Evolutionary conservation across 1,139 yeast species (phyloP), one percentile per base, ranked within the genome.

Genomic region (Sugiyamaella grinbergsii): DNA sequence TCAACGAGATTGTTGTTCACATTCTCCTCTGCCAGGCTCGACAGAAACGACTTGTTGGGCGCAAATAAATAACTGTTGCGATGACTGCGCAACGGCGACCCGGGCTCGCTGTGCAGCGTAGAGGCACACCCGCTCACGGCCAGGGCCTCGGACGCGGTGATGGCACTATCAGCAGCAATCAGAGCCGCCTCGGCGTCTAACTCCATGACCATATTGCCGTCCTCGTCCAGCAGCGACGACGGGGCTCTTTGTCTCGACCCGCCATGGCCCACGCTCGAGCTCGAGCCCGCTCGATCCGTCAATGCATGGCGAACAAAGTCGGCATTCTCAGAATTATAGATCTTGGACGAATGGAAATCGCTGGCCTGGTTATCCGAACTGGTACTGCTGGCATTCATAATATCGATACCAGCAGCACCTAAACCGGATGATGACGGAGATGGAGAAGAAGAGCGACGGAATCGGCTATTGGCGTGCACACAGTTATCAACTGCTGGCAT

Each of bases 91-190:
- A 49, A 28, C 15, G 54, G 54, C 10, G 54, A 51, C 16, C 50
- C 50, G 5, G 49, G 42, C 24, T 23, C 41, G 20, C 53, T 50
- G 11, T 24, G 46, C 26, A 24, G 42, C 13, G 50, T 41, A 8
- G 41, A 41, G 18, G 40, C 48, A 37, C 34, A 38, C 18, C 42
- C 45, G 32, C 36, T 39, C 6, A 41, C 42, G 16, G 54, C 51
- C 10, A 51, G 40, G 2, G 54, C 54, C 31, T 51, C 50, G 5
- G 54, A 51, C 3, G 51, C 54, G 2, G 54, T 51, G 18, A 47
- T 38, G 13, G 54, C 54, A 16, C 34, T 29, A 31, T 51, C 54
- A 10, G 54, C 54, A 23, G 49, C 47, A 24, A 34, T 32, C 19
- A 47, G 23, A n/a, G 50, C 40, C n/a, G 39, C 37, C 19, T 49